Conservation (phyloP, 306 rosid genomes). For the Dalbergia cultrata region DNA sequence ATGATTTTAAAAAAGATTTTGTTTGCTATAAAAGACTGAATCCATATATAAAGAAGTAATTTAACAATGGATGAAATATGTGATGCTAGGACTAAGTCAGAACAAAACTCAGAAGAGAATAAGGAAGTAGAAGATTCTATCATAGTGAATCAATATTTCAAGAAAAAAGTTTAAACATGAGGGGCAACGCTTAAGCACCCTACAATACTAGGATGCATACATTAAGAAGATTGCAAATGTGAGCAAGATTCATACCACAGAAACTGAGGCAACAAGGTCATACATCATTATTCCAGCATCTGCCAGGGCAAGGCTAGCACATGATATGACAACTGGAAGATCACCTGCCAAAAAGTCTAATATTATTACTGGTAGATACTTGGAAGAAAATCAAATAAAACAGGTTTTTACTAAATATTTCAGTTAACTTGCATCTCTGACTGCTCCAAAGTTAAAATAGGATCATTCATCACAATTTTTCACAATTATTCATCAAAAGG, state of each 20-base stretch:
- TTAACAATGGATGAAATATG: conserved; percentile 8
- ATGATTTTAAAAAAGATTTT: not conserved
- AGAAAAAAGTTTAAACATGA: not conserved
- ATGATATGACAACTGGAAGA: conserved; percentile 91
- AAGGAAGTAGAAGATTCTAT: not conserved
- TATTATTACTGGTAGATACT: conserved; percentile 36
- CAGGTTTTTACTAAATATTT: not conserved
- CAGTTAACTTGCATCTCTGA: conserved; percentile 8
- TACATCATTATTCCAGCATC: conserved; percentile 98
- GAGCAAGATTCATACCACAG: conserved; percentile 77
- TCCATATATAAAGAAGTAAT: conserved; percentile 9
- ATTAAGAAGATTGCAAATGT: conserved; percentile 31
- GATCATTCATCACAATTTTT: not conserved
- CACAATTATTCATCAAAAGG: conserved; percentile 9
- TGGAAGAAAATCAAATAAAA: conserved; percentile 15
- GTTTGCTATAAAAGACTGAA: conserved; percentile 21
- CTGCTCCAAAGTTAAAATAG: conserved; percentile 32
- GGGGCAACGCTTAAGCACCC: conserved; percentile 20
- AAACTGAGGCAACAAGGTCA: conserved; percentile 93
- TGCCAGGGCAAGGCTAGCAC: conserved; percentile 97
- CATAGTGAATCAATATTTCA: not conserved
- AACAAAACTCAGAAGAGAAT: conserved; percentile 8
- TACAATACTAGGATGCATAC: not conserved
- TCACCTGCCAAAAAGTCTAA: conserved; percentile 66
- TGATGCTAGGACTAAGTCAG: not conserved